Conservation (phyloP, 345 rosid species). For the Citrus maxima region DNA sequence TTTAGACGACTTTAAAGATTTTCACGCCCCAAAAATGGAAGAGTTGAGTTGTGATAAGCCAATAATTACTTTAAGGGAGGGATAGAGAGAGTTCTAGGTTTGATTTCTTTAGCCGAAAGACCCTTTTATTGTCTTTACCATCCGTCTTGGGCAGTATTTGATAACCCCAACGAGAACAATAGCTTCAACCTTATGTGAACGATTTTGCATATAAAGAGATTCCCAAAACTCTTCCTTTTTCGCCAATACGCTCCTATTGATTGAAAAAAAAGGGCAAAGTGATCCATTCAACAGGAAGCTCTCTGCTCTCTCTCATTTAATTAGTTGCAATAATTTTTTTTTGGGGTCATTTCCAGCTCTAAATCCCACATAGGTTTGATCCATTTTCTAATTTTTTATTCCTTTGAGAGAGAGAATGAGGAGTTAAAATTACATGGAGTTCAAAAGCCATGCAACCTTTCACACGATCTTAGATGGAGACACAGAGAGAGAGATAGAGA, state of each 20-base stretch:
- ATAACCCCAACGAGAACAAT: background rate
- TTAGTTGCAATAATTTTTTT: background rate
- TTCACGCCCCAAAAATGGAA: constrained; percentile 6
- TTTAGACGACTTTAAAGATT: constrained; percentile 14
- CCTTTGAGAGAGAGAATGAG: background rate
- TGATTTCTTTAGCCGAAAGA: constrained; percentile 21
- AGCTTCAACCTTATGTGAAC: constrained; percentile 12
- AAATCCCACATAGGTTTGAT: constrained; percentile 9
- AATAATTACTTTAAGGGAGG: constrained; percentile 1
- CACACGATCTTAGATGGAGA: constrained; percentile 10
- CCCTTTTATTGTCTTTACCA: constrained; percentile 26
- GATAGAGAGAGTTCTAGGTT: background rate
- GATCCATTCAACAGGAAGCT: constrained; percentile 4
- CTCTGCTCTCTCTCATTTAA: background rate
- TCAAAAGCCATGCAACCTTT: constrained; percentile 32
- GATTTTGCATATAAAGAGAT: constrained; percentile 16
- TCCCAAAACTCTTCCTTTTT: constrained; percentile 16
- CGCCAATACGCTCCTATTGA: background rate
- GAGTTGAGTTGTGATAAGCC: background rate
- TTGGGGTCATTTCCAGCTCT: background rate
- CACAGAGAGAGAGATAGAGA: background rate
- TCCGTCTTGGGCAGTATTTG: background rate
- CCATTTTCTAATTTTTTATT: background rate
- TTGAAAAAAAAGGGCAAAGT: background rate
- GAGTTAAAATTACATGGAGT: background rate